Evolutionary conservation across 1,284 basidiomycete genomes (phyloP).

Genomic region (Entoloma clypeatum): DNA sequence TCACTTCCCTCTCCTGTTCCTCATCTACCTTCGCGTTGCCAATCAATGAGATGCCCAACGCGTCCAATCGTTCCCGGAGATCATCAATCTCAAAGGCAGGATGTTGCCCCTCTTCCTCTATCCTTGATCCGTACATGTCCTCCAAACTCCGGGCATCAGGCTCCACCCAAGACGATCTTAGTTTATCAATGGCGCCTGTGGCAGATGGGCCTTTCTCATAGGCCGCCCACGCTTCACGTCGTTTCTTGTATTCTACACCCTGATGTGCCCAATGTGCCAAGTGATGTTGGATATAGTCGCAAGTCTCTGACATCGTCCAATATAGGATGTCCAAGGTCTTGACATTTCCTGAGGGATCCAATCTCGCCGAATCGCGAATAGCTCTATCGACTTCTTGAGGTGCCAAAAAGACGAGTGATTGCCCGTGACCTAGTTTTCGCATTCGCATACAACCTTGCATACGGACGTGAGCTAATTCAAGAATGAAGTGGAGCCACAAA

Average conservation of each 20-base stretch:
- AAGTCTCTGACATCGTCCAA: slow-evolving; percentile 47
- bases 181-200: background rate
- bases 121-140: slow-evolving; percentile 12
- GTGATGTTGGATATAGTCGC: slow-evolving; percentile 37
- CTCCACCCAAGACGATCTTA: slow-evolving; percentile 10
- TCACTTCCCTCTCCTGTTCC: slow-evolving; percentile 49
- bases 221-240: slow-evolving; percentile 30
- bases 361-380: slow-evolving; percentile 30
- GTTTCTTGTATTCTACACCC: slow-evolving; percentile 38
- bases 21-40: slow-evolving; percentile 32
- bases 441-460: slow-evolving; percentile 47
- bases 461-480: background rate
- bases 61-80: slow-evolving; percentile 25
- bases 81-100: slow-evolving; percentile 17
- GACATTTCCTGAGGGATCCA: slow-evolving; percentile 4
- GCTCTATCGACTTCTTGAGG: slow-evolving; percentile 42
- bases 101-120: slow-evolving; percentile 1
- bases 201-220: slow-evolving; percentile 13
- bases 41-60: slow-evolving; percentile 25
- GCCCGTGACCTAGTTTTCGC: slow-evolving; percentile 47
- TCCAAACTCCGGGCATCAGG: slow-evolving; percentile 17
- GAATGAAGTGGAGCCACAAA: background rate
- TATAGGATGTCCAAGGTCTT: slow-evolving; percentile 33
- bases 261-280: slow-evolving; percentile 46
- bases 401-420: slow-evolving; percentile 48